Evolutionary conservation across 1,284 basidiomycete species (phyloP).

Genomic region (Uromyces viciae-fabae): DNA sequence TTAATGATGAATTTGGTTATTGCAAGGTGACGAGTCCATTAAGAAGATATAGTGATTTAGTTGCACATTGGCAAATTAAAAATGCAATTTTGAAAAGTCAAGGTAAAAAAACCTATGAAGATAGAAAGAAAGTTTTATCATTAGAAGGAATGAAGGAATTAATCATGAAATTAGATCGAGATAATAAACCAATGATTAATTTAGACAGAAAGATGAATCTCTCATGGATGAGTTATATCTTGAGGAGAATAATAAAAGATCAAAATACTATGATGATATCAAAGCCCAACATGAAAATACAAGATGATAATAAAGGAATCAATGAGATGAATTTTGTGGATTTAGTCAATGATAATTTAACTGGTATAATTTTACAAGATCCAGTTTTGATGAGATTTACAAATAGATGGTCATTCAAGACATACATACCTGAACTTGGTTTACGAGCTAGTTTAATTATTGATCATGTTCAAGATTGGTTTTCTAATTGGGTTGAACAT

Average conservation of each 20-base stretch:
- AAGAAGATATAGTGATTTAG: slow-evolving; percentile 75
- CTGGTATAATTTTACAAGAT: slow-evolving; percentile 22
- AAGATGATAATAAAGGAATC: not conserved
- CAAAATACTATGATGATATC: not conserved
- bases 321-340: not conserved
- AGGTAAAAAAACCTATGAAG: slow-evolving; percentile 2
- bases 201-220: slow-evolving; percentile 25
- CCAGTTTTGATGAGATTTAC: slow-evolving; percentile 27
- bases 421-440: slow-evolving; percentile 36
- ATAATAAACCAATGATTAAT: slow-evolving; percentile 24
- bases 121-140: not conserved
- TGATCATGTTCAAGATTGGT: slow-evolving; percentile 22
- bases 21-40: slow-evolving; percentile 81
- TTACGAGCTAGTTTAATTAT: slow-evolving; percentile 36
- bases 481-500: slow-evolving; percentile 2
- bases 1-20: slow-evolving; percentile 70
- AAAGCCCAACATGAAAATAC: not conserved
- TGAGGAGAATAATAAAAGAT: slow-evolving; percentile 13
- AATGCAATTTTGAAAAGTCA: slow-evolving; percentile 60
- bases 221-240: slow-evolving; percentile 31
- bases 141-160: slow-evolving; percentile 21
- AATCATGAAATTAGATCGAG: slow-evolving; percentile 22
- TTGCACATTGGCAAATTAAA: slow-evolving; percentile 93
- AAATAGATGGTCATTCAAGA: slow-evolving; percentile 42
- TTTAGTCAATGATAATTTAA: not conserved